Conservation (phyloP, 768 basidiomycete species). For the Calocybe cyanea region DNA sequence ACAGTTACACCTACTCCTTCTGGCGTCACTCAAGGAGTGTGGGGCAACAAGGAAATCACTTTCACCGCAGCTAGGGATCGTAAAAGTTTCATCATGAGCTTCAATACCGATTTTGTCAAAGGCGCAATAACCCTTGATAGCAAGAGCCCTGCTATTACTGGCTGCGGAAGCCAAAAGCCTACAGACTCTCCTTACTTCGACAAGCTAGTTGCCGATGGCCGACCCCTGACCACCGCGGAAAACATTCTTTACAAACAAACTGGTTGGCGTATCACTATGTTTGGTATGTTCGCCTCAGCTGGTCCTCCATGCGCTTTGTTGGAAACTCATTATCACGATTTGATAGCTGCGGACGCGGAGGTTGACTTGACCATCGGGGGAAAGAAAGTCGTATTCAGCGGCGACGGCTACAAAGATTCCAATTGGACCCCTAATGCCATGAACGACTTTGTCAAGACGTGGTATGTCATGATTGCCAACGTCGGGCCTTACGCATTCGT, state of each 20-base stretch:
- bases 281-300: neutral
- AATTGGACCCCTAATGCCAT: constrained; percentile 15
- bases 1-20: neutral
- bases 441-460: constrained; percentile 14
- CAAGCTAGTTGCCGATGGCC: constrained; percentile 10
- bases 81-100: constrained; percentile 4
- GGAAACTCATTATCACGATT: neutral
- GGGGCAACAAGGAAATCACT: constrained; percentile 12
- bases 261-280: constrained; percentile 15
- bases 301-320: too few relatives aligned
- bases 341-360: constrained; percentile 7
- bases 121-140: constrained; percentile 9
- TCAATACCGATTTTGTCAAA: constrained; percentile 9
- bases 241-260: constrained; percentile 11
- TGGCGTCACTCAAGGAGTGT: constrained; percentile 8
- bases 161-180: constrained; percentile 7
- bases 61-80: constrained; percentile 3
- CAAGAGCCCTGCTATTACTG: constrained; percentile 11
- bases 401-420: constrained; percentile 15
- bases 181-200: constrained; percentile 14
- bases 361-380: constrained; percentile 11
- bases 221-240: constrained; percentile 9
- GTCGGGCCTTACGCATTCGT: constrained; percentile 16
- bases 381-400: constrained; percentile 8
- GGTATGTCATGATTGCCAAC: constrained; percentile 16